A percentile compares a stretch with the other conserved stretches of the same genome.
These are phyloP conservation scores for Arxiozyma slooffiae DNA, from an alignment of 1,139 yeast species.

Conservation along the genomic window DNA sequence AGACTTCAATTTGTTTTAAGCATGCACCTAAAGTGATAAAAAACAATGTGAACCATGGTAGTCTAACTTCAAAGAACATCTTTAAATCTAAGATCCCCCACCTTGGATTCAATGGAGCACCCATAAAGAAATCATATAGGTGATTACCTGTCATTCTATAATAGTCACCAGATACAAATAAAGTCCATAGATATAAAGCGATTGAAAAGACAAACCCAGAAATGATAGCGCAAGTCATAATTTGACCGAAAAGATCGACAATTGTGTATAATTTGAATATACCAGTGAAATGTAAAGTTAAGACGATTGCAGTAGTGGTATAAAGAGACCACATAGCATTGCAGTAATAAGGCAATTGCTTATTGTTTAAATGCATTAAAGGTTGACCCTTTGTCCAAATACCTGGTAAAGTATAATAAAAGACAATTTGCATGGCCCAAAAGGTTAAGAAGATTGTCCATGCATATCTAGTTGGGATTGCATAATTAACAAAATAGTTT, in stretches of 20 bases:
- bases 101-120: conserved; percentile 94
- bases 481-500: conserved; percentile 39
- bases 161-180: conserved; percentile 59
- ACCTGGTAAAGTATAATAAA: conserved; percentile 88
- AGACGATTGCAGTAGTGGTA: conserved; percentile 47
- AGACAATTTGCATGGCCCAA: conserved; percentile 57
- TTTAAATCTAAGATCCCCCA: conserved; percentile 85
- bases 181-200: conserved; percentile 51
- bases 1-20: conserved; percentile 66
- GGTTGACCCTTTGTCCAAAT: conserved; percentile 94
- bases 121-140: conserved; percentile 89
- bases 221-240: conserved; percentile 83
- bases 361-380: conserved; percentile 63
- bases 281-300: conserved; percentile 62
- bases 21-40: conserved; percentile 68
- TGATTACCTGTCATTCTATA: conserved; percentile 88
- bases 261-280: conserved; percentile 62
- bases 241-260: conserved; percentile 75
- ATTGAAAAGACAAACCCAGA: conserved; percentile 63
- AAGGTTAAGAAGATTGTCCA: conserved; percentile 66
- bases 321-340: conserved; percentile 84
- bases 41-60: conserved; percentile 90
- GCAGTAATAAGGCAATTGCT: conserved; percentile 84
- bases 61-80: conserved; percentile 94
- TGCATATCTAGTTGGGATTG: conserved; percentile 57